Evolutionary conservation across 768 basidiomycete genomes (phyloP), one percentile per base, ranked within the genome.

Genomic region (Tulasnella sp.): DNA sequence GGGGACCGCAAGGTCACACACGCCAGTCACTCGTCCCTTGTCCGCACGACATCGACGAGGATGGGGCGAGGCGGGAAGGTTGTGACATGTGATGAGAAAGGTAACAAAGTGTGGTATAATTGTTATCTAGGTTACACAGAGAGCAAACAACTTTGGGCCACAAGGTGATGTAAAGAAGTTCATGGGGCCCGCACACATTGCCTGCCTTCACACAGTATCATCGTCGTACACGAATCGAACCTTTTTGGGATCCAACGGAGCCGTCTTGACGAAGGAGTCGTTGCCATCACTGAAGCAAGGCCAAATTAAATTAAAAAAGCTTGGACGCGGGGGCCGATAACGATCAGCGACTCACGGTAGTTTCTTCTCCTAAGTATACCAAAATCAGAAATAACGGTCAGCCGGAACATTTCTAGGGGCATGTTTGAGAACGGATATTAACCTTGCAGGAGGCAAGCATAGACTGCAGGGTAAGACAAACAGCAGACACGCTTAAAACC

Each of bases 371-470:
- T 77, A 39, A 77, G n/a, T 42, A 40, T 27, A n/a, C 24, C 39
- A 24, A 74, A 74, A 16, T 27, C 14, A 68, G 62, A 31, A 68
- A 27, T 0, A 14, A 18, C 31, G 62, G 46, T 44, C 38, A 48
- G 72, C 39, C 18, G 36, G 62, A 19, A 40, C 68, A 62, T 24
- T 62, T 21, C 71, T 48, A n/a, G 71, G 80, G 81, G 71, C 75
- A 75, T 3, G 12, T 14, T 34, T n/a, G 14, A 68, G 78, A 46
- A 1, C 24, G n/a, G 40, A 9, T 9, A 81, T 85, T 27, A 52
- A 93, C 94, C 91, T 94, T 96, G 90, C 93, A 95, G 9, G 93
- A 94, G 34, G 94, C 95, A 79, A 97, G 88, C 95, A 97, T 97
- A 83, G 93, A 94, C 86, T 96, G 95, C 72, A 97, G 85, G 4